These are phyloP conservation scores for Paracoccidioides brasiliensis DNA, from an alignment of 2,329 filamentous ascomycete genomes.

Conservation along the genomic window DNA sequence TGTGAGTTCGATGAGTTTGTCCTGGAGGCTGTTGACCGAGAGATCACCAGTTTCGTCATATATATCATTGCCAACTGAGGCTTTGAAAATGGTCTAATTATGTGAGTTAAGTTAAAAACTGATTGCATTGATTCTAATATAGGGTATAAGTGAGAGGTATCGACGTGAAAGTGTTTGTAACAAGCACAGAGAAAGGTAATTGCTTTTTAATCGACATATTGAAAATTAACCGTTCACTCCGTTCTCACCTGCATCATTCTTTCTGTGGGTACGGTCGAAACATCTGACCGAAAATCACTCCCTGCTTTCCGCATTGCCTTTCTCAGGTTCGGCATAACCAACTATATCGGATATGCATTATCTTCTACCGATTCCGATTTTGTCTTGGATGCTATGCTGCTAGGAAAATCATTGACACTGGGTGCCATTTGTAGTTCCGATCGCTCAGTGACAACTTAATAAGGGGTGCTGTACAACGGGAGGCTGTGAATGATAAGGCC, in stretches of 20 bases:
- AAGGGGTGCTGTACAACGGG: neutral
- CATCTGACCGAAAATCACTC: slow-evolving; percentile 18
- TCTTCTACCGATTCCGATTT: neutral
- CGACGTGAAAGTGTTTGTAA: neutral
- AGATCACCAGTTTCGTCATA: slow-evolving; percentile 20
- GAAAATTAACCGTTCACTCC: neutral
- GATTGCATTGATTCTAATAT: neutral
- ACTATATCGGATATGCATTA: neutral
- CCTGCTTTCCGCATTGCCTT: slow-evolving; percentile 8
- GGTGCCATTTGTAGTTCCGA: neutral
- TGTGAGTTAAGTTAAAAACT: neutral
- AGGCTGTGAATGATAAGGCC: neutral
- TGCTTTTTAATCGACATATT: neutral
- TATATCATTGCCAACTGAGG: slow-evolving; percentile 24
- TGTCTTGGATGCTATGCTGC: neutral
- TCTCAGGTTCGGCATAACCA: slow-evolving; percentile 6
- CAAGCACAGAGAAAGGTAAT: neutral
- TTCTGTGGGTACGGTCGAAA: slow-evolving; percentile 18
- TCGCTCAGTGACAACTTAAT: neutral
- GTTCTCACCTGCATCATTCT: slow-evolving; percentile 16
- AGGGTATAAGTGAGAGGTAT: neutral
- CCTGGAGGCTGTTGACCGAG: slow-evolving; percentile 19
- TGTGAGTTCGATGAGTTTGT: slow-evolving; percentile 19
- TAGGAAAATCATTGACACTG: neutral
- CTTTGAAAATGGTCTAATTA: slow-evolving; percentile 17